Conservation (phyloP, 2,329 filamentous ascomycete species). For the Colletotrichum tamarilloi region DNA sequence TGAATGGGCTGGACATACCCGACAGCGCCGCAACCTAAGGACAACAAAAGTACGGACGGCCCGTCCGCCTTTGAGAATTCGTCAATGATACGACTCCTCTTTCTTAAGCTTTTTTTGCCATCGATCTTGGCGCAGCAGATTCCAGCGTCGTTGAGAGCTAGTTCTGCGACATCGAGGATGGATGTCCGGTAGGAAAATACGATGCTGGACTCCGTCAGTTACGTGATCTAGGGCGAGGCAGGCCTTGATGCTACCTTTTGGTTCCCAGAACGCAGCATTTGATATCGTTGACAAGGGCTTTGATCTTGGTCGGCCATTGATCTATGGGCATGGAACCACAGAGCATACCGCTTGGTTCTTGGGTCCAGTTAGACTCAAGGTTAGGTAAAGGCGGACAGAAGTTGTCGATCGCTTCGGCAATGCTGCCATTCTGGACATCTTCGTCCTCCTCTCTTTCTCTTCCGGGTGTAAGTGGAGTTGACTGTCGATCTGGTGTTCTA, state of each 20-base stretch:
- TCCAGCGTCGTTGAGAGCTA: not conserved
- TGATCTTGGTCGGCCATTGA: not conserved
- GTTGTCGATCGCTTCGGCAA: not conserved
- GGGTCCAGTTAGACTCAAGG: not conserved
- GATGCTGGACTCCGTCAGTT: not conserved
- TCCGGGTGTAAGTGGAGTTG: not conserved
- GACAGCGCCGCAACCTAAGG: not conserved
- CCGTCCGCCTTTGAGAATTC: not conserved
- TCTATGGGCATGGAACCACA: not conserved
- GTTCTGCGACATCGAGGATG: not conserved
- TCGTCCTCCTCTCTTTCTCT: not conserved
- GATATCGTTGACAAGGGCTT: not conserved
- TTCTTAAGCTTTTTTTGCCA: not conserved
- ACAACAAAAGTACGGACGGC: not conserved
- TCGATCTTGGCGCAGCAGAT: not conserved
- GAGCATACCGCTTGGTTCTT: not conserved
- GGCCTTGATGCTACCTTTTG: not conserved
- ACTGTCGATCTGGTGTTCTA: not conserved
- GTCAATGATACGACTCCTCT: not conserved
- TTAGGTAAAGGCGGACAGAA: not conserved
- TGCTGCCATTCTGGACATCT: not conserved
- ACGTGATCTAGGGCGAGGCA: not conserved
- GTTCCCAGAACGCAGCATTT: not conserved
- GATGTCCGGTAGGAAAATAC: not conserved
- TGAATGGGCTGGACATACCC: not conserved